A percentile compares a stretch with the other conserved stretches of the same genome.
Evolutionary conservation across 2,329 filamentous ascomycete genomes (phyloP).

Genomic region (Mycosphaerella arachidis): DNA sequence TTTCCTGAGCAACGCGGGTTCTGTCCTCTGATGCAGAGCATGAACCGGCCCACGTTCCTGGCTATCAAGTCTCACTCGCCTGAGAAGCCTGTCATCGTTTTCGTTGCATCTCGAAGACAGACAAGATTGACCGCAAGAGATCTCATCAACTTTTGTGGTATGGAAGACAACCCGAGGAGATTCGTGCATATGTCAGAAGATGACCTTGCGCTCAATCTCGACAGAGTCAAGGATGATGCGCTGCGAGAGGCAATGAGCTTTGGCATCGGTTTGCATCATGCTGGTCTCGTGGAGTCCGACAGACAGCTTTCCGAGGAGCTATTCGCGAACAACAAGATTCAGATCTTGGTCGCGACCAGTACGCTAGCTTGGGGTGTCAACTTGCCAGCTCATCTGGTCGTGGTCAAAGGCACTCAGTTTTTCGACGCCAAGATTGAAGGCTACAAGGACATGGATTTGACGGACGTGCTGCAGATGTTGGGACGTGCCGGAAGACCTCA

Average conservation of each 20-base stretch:
- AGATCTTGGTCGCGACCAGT: conserved; percentile 91
- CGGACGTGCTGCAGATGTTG: conserved; percentile 96
- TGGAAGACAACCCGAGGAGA: conserved; percentile 93
- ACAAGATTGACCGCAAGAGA: conserved; percentile 94
- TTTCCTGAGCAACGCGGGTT: conserved; percentile 94
- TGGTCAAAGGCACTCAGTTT: conserved; percentile 97
- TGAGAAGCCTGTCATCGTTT: conserved; percentile 95
- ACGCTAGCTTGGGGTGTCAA: conserved; percentile 99
- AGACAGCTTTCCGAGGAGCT: conserved; percentile 87
- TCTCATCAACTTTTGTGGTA: conserved; percentile 92
- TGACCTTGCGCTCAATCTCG: conserved; percentile 81
- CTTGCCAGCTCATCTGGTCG: conserved; percentile 88
- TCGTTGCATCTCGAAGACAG: conserved; percentile 91
- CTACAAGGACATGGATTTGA: conserved; percentile 98
- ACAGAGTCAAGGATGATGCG: conserved; percentile 86
- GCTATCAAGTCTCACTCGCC: conserved; percentile 96
- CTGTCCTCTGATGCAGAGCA: conserved; percentile 96
- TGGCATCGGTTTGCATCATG: conserved; percentile 94
- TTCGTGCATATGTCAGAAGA: conserved; percentile 95
- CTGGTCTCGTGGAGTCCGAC: conserved; percentile 91
- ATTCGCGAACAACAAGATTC: conserved; percentile 96
- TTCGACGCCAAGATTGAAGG: conserved; percentile 97
- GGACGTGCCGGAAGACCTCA: conserved; percentile 92
- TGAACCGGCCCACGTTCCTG: conserved; percentile 95
- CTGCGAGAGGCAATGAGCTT: conserved; percentile 93